Base-by-base conservation (phyloP, 306 rosid genomes). In the Medicago truncatula region DNA sequence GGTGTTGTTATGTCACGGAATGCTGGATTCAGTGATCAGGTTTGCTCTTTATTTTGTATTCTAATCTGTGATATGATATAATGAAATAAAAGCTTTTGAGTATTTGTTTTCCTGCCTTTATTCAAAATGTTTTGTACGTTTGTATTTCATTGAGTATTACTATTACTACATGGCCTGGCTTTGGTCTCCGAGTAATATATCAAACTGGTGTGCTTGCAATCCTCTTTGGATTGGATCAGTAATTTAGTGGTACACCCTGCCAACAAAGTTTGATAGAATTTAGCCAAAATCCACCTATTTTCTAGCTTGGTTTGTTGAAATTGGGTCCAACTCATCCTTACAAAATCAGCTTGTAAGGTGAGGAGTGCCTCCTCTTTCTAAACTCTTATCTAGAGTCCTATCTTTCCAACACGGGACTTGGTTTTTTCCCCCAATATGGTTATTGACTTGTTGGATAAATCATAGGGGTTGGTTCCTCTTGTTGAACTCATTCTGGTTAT, bases 1-100 rank as follows among this genome's bases (percentile, higher is more conserved):
- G 97, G 97, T 52, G 93, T 94, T 73, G 97, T 94, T 52, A 94
- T 94, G 98, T 94, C 98, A 50, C 90, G 98, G 79, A 94, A 94
- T 82, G 87, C 98, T 43, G 98, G 97, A 75, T 94, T 88, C 75
- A 92, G 93, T 68, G 96, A 94, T 47, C 98, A 94, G 98, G 98
- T 94, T 59, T 82, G 62, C 46, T 47, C 31, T 75, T 66, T 66
- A 52, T 21, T 71, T 75, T 66, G 40, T 18, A 31, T 18, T 70
- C 47, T 61, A 31, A 59, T 59, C 17, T 59, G 4, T 78, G 25
- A 47, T 57, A 63, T 46, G 44, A 14, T 73, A 17, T 21, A 6
- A 36, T 62, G 46, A 10, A 9, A 44, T 28, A 5, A 44, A 53
- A n/a, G 16, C n/a, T 31, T 56, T 23, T 44, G 28, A 44, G 20